Percentiles rank a stretch among this genome's conserved stretches.
Conservation (phyloP, 2,329 filamentous ascomycete species). For the Penicillium sp. region DNA sequence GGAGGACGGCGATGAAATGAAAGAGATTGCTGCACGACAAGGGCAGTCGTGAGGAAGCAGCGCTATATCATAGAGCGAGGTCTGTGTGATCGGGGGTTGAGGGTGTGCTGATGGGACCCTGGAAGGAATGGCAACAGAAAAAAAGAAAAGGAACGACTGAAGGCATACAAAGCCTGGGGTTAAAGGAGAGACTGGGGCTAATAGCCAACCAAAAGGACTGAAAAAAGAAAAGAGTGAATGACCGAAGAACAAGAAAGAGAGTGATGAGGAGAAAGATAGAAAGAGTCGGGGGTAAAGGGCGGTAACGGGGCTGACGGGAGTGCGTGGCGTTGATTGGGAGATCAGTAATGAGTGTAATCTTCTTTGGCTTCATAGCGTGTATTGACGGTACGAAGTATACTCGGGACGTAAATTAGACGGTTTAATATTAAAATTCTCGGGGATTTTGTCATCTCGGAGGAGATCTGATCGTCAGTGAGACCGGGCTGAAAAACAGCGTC, state of each 20-base stretch:
- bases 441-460: not conserved
- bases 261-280: conserved; percentile 14
- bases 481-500: conserved; percentile 8
- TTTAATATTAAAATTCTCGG: not conserved
- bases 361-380: not conserved
- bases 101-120: conserved; percentile 7
- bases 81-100: conserved; percentile 1
- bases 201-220: conserved; percentile 19
- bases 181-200: conserved; percentile 24
- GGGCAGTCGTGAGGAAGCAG: conserved; percentile 14
- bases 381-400: not conserved
- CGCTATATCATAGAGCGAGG: conserved; percentile 17
- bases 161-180: conserved; percentile 12
- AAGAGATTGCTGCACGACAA: conserved; percentile 15
- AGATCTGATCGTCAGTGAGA: conserved; percentile 6
- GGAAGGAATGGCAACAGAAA: conserved; percentile 6
- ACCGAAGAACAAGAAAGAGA: conserved; percentile 1
- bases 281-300: conserved; percentile 13
- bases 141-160: conserved; percentile 20
- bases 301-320: conserved; percentile 5
- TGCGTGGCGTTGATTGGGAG: not conserved
- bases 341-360: not conserved
- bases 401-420: not conserved
- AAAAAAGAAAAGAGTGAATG: conserved; percentile 20
- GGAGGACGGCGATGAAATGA: conserved; percentile 3